phyloP scores from a whole-genome alignment of 1,284 basidiomycete species.

The Papiliotrema terrestris region DNA sequence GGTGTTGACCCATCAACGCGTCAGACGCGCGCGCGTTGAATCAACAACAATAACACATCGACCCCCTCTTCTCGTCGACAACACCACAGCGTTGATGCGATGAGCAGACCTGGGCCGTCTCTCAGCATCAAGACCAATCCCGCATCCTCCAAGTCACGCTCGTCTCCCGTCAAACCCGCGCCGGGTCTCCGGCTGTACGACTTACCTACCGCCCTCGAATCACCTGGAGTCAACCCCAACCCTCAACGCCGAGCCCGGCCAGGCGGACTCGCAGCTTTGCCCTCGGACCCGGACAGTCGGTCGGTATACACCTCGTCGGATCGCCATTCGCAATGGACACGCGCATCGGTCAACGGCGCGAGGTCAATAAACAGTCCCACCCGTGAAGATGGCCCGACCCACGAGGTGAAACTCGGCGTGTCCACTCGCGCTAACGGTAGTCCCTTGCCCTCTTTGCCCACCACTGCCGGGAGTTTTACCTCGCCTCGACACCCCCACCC shows the following conservation, averaged over 20 bases:
- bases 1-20: too few species aligned
- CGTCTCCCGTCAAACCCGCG: too few species aligned
- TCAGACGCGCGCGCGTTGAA: too few species aligned
- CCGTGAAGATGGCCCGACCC: not conserved
- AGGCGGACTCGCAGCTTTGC: not conserved
- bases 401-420: too few species aligned
- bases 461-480: slow-evolving; percentile 41
- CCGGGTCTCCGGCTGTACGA: not conserved
- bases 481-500: slow-evolving; percentile 24
- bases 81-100: too few species aligned
- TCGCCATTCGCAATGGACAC: not conserved
- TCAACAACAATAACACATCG: too few species aligned
- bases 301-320: not conserved
- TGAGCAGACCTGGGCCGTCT: not conserved
- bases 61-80: too few species aligned
- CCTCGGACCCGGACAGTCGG: not conserved
- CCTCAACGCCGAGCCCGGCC: not conserved
- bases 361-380: not conserved
- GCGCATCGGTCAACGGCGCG: not conserved
- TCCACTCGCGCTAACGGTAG: slow-evolving; percentile 14
- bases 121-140: not conserved
- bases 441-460: slow-evolving; percentile 38
- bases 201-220: not conserved
- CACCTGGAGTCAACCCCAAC: not conserved
- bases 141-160: not conserved